A percentile compares a stretch with the other conserved stretches of the same genome.
phyloP scores from a whole-genome alignment of 2,329 filamentous ascomycete species.

The Trichoderma koningii region DNA sequence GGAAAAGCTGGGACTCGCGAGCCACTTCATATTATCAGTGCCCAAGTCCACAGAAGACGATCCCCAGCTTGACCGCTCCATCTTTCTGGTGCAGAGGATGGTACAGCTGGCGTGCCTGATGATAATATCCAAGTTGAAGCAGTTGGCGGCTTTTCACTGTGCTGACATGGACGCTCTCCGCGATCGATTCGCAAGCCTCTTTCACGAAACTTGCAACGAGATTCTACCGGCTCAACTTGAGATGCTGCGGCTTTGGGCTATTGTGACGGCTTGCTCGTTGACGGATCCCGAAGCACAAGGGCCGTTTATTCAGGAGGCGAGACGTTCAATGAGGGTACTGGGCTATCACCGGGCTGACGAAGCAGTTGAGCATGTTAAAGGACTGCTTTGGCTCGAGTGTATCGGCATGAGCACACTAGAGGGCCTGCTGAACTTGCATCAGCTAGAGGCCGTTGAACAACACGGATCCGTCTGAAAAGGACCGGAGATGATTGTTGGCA shows the following conservation, averaged over 20 bases:
- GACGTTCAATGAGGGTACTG: not conserved
- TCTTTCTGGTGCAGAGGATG: conserved; percentile 8
- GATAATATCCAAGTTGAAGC: conserved; percentile 9
- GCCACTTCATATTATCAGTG: conserved; percentile 3
- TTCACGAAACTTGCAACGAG: not conserved
- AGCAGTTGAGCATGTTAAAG: not conserved
- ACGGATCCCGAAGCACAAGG: not conserved
- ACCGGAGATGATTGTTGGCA: too few relatives aligned
- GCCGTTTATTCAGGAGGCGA: not conserved
- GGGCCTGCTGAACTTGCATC: not conserved
- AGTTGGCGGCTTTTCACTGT: conserved; percentile 10
- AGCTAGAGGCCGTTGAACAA: too few relatives aligned
- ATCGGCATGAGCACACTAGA: not conserved
- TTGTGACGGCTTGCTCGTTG: not conserved
- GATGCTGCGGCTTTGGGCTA: conserved; percentile 4
- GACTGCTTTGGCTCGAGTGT: not conserved
- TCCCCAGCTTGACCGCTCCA: not conserved
- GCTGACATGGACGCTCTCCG: not conserved
- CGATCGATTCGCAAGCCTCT: not conserved
- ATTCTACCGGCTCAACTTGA: not conserved
- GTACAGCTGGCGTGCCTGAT: conserved; percentile 17
- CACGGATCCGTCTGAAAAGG: too few relatives aligned
- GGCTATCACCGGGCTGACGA: not conserved
- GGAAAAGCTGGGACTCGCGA: not conserved
- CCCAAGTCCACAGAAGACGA: conserved; percentile 1